phyloP scores from a whole-genome alignment of 495 filamentous ascomycete genomes.

The Hypoxylon subgilvum region DNA sequence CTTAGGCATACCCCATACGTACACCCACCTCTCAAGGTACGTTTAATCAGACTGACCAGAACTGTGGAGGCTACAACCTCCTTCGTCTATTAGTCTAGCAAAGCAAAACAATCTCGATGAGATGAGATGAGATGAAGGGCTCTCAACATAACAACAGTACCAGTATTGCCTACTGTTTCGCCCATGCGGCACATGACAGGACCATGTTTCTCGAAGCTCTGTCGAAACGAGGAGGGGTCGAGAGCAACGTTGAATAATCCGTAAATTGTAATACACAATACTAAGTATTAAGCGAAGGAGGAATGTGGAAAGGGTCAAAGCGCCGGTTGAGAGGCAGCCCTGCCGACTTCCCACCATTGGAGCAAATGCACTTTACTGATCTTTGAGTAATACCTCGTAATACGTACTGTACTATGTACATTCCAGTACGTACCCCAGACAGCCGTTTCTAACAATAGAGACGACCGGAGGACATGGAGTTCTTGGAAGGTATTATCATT shows the following conservation, averaged over 20 bases:
- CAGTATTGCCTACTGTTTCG: background rate
- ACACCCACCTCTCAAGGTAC: background rate
- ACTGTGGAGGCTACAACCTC: slow-evolving; percentile 20
- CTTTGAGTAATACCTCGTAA: slow-evolving; percentile 25
- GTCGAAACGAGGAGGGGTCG: slow-evolving; percentile 32
- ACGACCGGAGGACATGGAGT: too few relatives aligned
- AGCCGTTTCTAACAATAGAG: slow-evolving; percentile 34
- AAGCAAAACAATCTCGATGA: slow-evolving; percentile 21
- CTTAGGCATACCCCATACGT: too few relatives aligned
- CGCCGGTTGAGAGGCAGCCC: slow-evolving; percentile 11
- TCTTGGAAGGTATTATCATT: too few relatives aligned
- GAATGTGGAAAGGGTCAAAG: slow-evolving; percentile 11
- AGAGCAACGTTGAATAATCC: slow-evolving; percentile 23
- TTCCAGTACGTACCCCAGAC: slow-evolving; percentile 18
- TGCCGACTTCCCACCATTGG: slow-evolving; percentile 10
- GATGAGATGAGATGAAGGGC: slow-evolving; percentile 34
- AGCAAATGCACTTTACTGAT: slow-evolving; percentile 3
- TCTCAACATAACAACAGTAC: slow-evolving; percentile 6
- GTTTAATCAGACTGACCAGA: slow-evolving; percentile 10
- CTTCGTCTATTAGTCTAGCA: slow-evolving; percentile 17
- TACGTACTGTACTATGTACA: background rate
- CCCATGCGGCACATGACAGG: background rate
- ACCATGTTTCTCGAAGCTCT: slow-evolving; percentile 33
- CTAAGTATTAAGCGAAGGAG: slow-evolving; percentile 12
- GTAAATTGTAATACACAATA: too few relatives aligned